phyloP scores from a whole-genome alignment of 345 rosid species.

The Eucalyptus fibrosa region DNA sequence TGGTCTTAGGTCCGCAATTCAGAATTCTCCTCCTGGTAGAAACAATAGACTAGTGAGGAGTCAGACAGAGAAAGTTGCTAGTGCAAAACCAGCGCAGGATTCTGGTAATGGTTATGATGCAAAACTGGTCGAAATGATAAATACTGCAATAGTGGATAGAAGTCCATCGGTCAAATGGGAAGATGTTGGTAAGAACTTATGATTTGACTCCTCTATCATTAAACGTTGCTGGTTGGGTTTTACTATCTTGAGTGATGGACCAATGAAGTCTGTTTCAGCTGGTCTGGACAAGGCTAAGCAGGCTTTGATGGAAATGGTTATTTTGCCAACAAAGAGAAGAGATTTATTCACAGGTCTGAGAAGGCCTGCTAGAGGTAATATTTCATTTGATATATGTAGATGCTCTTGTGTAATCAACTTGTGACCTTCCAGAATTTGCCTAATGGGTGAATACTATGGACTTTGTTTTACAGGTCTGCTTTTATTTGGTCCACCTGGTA shows the following conservation, averaged over 20 bases:
- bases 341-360: constrained; percentile 96
- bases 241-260: background rate
- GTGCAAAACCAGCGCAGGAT: constrained; percentile 37
- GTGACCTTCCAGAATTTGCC: background rate
- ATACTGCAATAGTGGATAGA: constrained; percentile 82
- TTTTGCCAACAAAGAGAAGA: constrained; percentile 83
- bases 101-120: constrained; percentile 51
- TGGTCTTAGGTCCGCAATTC: constrained; percentile 14
- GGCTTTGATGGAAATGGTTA: constrained; percentile 92
- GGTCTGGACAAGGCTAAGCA: constrained; percentile 98
- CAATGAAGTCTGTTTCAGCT: constrained; percentile 31
- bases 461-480: constrained; percentile 53
- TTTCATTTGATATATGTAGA: background rate
- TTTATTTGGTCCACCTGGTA: constrained; percentile 98
- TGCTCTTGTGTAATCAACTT: background rate
- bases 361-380: constrained; percentile 87
- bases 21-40: constrained; percentile 24
- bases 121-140: constrained; percentile 82
- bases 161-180: constrained; percentile 96
- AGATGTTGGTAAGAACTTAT: constrained; percentile 69
- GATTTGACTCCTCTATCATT: background rate
- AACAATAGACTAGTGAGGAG: constrained; percentile 13
- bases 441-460: background rate
- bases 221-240: background rate
- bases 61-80: constrained; percentile 27